phyloP scores from a whole-genome alignment of 768 basidiomycete species.

The Xerocomus spinulosus region DNA sequence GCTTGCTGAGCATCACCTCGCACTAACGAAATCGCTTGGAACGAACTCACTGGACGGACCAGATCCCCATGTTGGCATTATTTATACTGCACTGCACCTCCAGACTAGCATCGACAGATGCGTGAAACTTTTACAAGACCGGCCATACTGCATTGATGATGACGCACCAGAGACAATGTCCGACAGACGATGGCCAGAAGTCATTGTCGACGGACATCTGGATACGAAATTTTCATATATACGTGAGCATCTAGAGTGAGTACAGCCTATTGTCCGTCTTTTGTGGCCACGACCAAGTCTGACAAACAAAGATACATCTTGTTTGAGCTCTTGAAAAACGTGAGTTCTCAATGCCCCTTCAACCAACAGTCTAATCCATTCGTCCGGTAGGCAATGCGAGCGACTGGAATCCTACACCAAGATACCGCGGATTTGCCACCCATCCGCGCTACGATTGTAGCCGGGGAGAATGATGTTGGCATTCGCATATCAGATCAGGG shows the following conservation, averaged over 20 bases:
- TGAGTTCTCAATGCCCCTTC: constrained; percentile 32
- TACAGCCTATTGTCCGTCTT: constrained; percentile 1
- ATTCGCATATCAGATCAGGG: constrained; percentile 93
- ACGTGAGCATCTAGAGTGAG: constrained; percentile 80
- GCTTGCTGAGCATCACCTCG: constrained; percentile 84
- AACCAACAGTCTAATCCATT: neutral
- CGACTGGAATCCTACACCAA: constrained; percentile 52
- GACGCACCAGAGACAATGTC: constrained; percentile 24
- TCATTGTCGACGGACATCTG: constrained; percentile 68
- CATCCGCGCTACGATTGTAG: constrained; percentile 71
- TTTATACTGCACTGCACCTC: constrained; percentile 70
- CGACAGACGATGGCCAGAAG: constrained; percentile 50
- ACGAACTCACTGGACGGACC: constrained; percentile 31
- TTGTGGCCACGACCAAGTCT: neutral
- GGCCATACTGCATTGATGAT: constrained; percentile 43
- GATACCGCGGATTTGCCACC: constrained; percentile 45
- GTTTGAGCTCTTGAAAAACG: constrained; percentile 88
- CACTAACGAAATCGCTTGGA: constrained; percentile 59
- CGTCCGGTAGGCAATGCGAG: constrained; percentile 59
- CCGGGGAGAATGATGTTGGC: constrained; percentile 66
- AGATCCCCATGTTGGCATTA: constrained; percentile 77
- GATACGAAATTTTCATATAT: constrained; percentile 78
- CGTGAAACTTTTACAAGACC: constrained; percentile 47
- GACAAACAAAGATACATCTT: constrained; percentile 65
- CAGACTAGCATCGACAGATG: constrained; percentile 70